These are phyloP conservation scores for Amphicarpaea edgeworthii DNA, from an alignment of 306 rosid species.

Conservation along the genomic window DNA sequence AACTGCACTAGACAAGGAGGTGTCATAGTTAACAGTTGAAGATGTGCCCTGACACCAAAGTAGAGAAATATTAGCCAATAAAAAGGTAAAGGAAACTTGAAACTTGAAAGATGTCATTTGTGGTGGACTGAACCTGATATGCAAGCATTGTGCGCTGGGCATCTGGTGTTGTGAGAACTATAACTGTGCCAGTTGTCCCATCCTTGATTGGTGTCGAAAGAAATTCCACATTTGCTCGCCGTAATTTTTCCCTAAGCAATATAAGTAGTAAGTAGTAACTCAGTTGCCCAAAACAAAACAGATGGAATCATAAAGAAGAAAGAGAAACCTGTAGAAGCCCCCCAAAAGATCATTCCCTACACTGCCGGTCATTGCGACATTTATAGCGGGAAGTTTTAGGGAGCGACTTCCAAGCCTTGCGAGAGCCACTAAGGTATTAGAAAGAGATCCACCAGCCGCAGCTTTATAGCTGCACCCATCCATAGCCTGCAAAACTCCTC, in stretches of 20 bases:
- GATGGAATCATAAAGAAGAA: neutral
- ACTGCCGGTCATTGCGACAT: constrained; percentile 94
- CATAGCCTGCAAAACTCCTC: constrained; percentile 92
- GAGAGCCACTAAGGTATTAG: constrained; percentile 90
- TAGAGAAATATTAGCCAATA: constrained; percentile 32
- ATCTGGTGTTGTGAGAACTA: constrained; percentile 96
- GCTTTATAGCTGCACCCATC: constrained; percentile 98
- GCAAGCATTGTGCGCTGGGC: constrained; percentile 99
- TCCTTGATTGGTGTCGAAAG: constrained; percentile 80
- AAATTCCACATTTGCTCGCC: constrained; percentile 89
- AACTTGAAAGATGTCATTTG: neutral
- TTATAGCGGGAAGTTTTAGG: constrained; percentile 62
- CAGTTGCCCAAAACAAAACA: constrained; percentile 15
- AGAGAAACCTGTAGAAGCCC: constrained; percentile 80
- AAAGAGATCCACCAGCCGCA: constrained; percentile 98
- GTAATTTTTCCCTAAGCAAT: constrained; percentile 66
- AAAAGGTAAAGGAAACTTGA: constrained; percentile 19
- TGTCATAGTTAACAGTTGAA: constrained; percentile 73
- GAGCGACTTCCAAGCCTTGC: constrained; percentile 82
- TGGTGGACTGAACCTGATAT: constrained; percentile 73
- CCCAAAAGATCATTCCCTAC: constrained; percentile 96
- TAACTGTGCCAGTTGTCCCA: constrained; percentile 95
- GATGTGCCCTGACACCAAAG: constrained; percentile 81
- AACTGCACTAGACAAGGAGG: constrained; percentile 72
- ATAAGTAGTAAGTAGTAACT: neutral